Conservation (phyloP, 2,329 filamentous ascomycete genomes). For the Mycocentrospora acerina region DNA sequence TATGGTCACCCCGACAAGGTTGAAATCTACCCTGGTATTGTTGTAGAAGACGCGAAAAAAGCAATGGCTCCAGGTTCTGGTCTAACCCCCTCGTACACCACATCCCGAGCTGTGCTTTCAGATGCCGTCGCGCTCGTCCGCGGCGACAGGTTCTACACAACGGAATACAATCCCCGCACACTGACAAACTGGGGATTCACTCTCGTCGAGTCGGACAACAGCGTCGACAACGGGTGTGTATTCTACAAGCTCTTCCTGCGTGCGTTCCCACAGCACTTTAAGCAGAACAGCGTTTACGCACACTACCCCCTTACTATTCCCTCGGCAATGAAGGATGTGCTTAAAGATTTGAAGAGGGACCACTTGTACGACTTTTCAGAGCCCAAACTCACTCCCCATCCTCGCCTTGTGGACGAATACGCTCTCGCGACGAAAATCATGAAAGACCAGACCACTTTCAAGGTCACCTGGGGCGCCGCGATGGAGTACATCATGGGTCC, state of each 20-base stretch:
- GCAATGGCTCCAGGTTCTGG: slow-evolving; percentile 70
- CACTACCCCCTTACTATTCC: slow-evolving; percentile 76
- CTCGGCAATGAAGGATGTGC: slow-evolving; percentile 69
- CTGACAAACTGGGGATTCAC: slow-evolving; percentile 84
- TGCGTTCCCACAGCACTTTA: slow-evolving; percentile 80
- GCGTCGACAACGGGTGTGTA: slow-evolving; percentile 76
- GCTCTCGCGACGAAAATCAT: slow-evolving; percentile 65
- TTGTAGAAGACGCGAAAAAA: slow-evolving; percentile 72
- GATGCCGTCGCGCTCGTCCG: slow-evolving; percentile 78
- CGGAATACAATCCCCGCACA: slow-evolving; percentile 69
- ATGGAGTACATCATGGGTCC: slow-evolving; percentile 65
- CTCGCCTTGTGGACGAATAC: slow-evolving; percentile 59
- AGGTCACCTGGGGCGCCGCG: slow-evolving; percentile 64
- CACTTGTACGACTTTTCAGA: slow-evolving; percentile 69
- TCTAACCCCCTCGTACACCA: slow-evolving; percentile 73
- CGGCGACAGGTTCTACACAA: slow-evolving; percentile 76
- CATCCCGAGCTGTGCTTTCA: slow-evolving; percentile 73
- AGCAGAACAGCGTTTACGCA: slow-evolving; percentile 75
- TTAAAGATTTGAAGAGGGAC: slow-evolving; percentile 66
- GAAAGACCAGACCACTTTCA: slow-evolving; percentile 62
- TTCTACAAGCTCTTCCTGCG: slow-evolving; percentile 82
- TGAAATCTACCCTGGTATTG: slow-evolving; percentile 77
- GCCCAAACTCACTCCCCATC: slow-evolving; percentile 53
- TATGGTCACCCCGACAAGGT: slow-evolving; percentile 80
- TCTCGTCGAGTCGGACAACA: slow-evolving; percentile 71